Conservation (phyloP, 768 basidiomycete genomes). For the Kwoniella botswanensis region DNA sequence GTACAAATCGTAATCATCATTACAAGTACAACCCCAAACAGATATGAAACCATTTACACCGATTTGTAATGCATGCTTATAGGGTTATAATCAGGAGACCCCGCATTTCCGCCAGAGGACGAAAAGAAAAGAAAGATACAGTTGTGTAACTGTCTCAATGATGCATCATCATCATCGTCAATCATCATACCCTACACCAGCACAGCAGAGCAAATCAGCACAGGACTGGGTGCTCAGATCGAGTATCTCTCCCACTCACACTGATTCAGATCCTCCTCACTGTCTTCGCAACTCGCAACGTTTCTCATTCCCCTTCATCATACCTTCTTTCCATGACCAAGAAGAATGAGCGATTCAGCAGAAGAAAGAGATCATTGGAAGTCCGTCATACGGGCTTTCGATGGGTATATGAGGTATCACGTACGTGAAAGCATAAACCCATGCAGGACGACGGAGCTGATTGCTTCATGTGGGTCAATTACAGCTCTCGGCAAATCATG, state of each 20-base stretch:
- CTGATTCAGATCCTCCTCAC: too few relatives aligned
- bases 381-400: conserved; percentile 75
- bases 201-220: not conserved
- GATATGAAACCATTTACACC: too few relatives aligned
- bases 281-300: too few relatives aligned
- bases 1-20: not conserved
- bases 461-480: not conserved
- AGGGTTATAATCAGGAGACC: not conserved
- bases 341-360: conserved; percentile 31
- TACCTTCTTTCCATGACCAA: not conserved
- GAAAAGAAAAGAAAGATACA: not conserved
- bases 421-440: conserved; percentile 59
- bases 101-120: not conserved
- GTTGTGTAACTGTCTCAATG: not conserved
- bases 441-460: not conserved
- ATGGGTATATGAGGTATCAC: conserved; percentile 75
- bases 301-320: not conserved
- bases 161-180: not conserved
- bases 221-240: too few relatives aligned
- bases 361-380: conserved; percentile 76
- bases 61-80: too few relatives aligned
- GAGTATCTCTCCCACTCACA: too few relatives aligned
- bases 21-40: too few relatives aligned
- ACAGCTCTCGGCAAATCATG: conserved; percentile 68
- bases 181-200: not conserved